Base-by-base conservation (phyloP, 2,329 filamentous ascomycete species). In the Claviceps paspali region DNA sequence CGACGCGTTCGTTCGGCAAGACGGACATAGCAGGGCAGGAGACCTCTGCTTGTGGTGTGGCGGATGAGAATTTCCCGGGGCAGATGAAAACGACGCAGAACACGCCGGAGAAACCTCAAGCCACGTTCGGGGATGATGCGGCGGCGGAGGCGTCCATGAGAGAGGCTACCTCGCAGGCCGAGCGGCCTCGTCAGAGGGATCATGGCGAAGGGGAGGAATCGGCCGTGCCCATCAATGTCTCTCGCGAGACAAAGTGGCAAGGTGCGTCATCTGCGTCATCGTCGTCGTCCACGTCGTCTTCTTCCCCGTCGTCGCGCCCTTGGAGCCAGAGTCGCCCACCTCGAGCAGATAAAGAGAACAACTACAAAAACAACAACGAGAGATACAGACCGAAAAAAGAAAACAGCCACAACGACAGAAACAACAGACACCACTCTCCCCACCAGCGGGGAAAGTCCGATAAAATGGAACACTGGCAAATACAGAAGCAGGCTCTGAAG, bases 401-500 rank as follows among this genome's bases (percentile, higher is more conserved):
- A 8, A 22, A 14, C 11, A 29, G 14, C 7, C 8, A 12, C 28
- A 29, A 5, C 6, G 11, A 17, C 28, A 18, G 2, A 5, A 3
- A 29, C 28, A 18, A 18, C 6, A 15, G 18, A 14, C 14, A 29
- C 6, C 17, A 6, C 10, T 2, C 10, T 3, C n/a, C 21, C 12
- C n/a, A n/a, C n/a, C n/a, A n/a, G n/a, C n/a, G n/a, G n/a, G n/a
- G n/a, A n/a, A n/a, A n/a, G n/a, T 18, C n/a, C 6, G 14, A 2
- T 19, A 11, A 21, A 15, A 36, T 31, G 18, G 70, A 77, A 44
- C 41, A 50, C 3, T 96, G 91, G 91, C 68, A 73, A 53, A 55
- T 73, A 11, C 81, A 95, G 46, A 95, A 94, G 54, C 63, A 62
- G 2, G 80, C 76, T 0, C 59, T 92, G 26, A 72, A 78, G 48